Base-by-base conservation (phyloP, 2,329 filamentous ascomycete species). In the Venturia aucupariae region DNA sequence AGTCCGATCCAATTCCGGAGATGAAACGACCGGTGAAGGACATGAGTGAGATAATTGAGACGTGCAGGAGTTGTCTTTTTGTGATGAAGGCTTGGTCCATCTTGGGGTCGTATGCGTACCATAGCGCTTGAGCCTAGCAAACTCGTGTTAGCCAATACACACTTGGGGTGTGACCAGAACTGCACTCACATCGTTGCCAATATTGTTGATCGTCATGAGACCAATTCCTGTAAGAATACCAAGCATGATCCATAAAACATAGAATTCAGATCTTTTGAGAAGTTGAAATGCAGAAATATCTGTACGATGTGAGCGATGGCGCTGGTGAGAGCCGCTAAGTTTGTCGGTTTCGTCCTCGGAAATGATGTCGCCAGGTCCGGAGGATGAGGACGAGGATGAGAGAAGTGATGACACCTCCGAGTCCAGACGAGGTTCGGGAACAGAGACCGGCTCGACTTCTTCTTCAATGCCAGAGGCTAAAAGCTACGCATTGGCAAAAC, bases 131-230 rank as follows among this genome's bases (percentile, higher is more conserved):
- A 65, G 81, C 79, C 79, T 81, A 68, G 30, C 11, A 63, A 48
- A 42, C 42, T 55, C 41, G 48, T 57, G 11, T 60, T 38, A 44
- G 24, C 44, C 8, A 60, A 11, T 11, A 32, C 22, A 19, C 2
- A 27, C 13, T 4, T 41, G n/a, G n/a, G 6, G 3, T 19, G 3
- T 13, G 15, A 15, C 22, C 13, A 61, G 35, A 66, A 62, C 42
- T 22, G 22, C 62, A 39, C 75, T 75, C 72, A 86, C 88, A 70
- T 92, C 86, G 72, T 96, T 95, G 54, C 94, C 94, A 71, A 97
- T 96, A 71, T 99, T 99, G 78, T 99, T 99, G 77, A 99, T 99
- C 0, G 93, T 97, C 94, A 99, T 99, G 68, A 99, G 79, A 13
- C 94, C 94, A 70, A 97, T 89, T 62, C 94, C 94, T 5, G 92